Evolutionary conservation across 352 stramenopile genomes (phyloP).

Genomic region (Phytophthora tentaculata): DNA sequence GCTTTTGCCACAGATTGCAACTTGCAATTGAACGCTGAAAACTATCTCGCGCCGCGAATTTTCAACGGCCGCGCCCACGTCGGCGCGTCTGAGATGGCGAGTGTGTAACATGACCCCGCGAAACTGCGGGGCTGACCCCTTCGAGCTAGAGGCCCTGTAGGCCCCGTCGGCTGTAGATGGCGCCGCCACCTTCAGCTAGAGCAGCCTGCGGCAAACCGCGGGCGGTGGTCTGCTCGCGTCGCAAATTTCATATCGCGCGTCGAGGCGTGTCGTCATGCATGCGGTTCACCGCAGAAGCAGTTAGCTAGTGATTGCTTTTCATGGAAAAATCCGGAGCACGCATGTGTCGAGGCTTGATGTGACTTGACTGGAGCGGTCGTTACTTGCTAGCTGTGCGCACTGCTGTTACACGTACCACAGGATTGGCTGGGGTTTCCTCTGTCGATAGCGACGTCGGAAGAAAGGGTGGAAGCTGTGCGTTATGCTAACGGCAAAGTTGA

Average conservation of each 20-base stretch:
- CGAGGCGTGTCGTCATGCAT: constrained; percentile 28
- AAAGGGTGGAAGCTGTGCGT: constrained; percentile 38
- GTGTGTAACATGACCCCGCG: constrained; percentile 36
- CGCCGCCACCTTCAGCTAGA: neutral
- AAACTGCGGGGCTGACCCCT: constrained; percentile 10
- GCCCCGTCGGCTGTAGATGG: constrained; percentile 32
- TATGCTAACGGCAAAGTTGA: constrained; percentile 51
- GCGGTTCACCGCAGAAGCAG: constrained; percentile 16
- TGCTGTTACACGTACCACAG: neutral
- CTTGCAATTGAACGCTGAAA: constrained; percentile 22
- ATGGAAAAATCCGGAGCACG: constrained; percentile 44
- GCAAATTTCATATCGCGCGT: constrained; percentile 40
- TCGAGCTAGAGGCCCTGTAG: constrained; percentile 12
- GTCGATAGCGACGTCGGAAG: constrained; percentile 27
- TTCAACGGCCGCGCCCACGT: constrained; percentile 17
- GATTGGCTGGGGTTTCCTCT: constrained; percentile 30
- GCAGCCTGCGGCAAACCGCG: constrained; percentile 9
- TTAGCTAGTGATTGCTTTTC: constrained; percentile 33
- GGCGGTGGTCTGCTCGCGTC: constrained; percentile 30
- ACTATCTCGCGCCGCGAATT: constrained; percentile 30
- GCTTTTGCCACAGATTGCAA: constrained; percentile 12
- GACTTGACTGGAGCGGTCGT: constrained; percentile 32
- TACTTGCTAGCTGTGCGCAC: constrained; percentile 2
- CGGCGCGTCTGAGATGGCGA: constrained; percentile 42
- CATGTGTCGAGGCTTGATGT: constrained; percentile 38